Base-by-base conservation (phyloP, 2,329 filamentous ascomycete genomes). In the Knufia fluminis region DNA sequence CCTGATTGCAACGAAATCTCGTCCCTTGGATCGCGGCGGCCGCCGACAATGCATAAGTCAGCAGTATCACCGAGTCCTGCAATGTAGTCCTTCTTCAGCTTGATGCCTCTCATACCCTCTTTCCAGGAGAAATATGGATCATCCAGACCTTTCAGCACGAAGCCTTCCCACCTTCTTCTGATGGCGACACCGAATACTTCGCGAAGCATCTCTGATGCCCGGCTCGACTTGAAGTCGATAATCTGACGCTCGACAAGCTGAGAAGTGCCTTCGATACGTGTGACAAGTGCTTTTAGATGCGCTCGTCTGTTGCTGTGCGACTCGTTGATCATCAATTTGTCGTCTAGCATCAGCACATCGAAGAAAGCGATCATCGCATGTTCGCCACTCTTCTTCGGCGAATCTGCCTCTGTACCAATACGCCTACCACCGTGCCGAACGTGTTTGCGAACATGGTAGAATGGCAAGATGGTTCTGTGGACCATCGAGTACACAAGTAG, bases 41-140 rank as follows among this genome's bases (percentile, higher is more conserved):
- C 89, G 0, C 86, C 89, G 2, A 95, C 70, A 1, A 91, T 74
- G 1, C 85, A 82, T 61, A 95, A 86, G 63, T 95, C 90, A 8
- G 85, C 85, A 24, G 88, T 79, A 52, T 94, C 89, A 1, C 88
- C 87, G 61, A 91, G 79, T 2, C 80, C 80, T 22, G 76, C 49
- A 32, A 94, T 77, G 59, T 94, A 94, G 60, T 92, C 86, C 60
- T 88, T 88, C 65, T 95, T 95, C 36, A 95, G 66, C 66, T 95
- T 95, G 60, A 95, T 86, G 62, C 80, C 84, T 2, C 65, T 61
- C 51, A 69, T 70, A 24, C 71, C 54, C 58, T 67, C 57, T 58
- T 40, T 56, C 59, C 61, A 50, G 49, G 78, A 71, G 54, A 94
- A 86, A 61, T 94, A 95, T 0, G 88, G 80, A 20, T 85, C 79